phyloP scores from a whole-genome alignment of 495 filamentous ascomycete genomes.

The Penicillium nucicola region DNA sequence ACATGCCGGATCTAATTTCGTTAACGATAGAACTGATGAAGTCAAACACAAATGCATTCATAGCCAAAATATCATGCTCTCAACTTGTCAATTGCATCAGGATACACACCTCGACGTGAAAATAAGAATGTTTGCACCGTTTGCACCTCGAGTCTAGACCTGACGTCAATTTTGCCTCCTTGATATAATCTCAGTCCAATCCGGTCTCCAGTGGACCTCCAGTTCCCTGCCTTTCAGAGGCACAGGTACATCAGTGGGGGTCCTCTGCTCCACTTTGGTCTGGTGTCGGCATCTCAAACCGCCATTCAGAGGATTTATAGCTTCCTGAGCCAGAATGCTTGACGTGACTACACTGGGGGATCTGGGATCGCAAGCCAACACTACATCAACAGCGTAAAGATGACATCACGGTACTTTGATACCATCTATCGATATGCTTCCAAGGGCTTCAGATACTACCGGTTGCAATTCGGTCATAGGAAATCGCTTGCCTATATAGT shows the following conservation, averaged over 20 bases:
- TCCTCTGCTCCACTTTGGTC: slow-evolving; percentile 9
- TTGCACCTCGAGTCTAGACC: slow-evolving; percentile 1
- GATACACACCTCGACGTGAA: background rate
- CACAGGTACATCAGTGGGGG: slow-evolving; percentile 4
- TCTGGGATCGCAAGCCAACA: background rate
- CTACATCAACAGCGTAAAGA: slow-evolving; percentile 25
- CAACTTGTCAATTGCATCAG: no score
- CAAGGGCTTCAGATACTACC: slow-evolving; percentile 1
- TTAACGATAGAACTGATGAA: no score
- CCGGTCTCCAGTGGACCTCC: slow-evolving; percentile 12
- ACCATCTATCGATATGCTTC: background rate
- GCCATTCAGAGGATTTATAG: slow-evolving; percentile 19
- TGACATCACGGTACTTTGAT: slow-evolving; percentile 32
- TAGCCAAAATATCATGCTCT: no score
- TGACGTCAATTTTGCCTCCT: slow-evolving; percentile 21
- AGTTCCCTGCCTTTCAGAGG: slow-evolving; percentile 1
- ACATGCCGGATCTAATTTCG: background rate
- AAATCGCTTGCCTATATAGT: slow-evolving; percentile 22
- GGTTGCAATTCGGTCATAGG: background rate
- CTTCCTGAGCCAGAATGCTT: slow-evolving; percentile 14
- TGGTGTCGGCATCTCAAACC: slow-evolving; percentile 14
- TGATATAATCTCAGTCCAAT: slow-evolving; percentile 11
- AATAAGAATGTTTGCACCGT: slow-evolving; percentile 9
- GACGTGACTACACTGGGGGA: slow-evolving; percentile 21
- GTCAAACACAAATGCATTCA: no score